Evolutionary conservation across 345 rosid species (phyloP).

Genomic region (Geranium rotundifolium): DNA sequence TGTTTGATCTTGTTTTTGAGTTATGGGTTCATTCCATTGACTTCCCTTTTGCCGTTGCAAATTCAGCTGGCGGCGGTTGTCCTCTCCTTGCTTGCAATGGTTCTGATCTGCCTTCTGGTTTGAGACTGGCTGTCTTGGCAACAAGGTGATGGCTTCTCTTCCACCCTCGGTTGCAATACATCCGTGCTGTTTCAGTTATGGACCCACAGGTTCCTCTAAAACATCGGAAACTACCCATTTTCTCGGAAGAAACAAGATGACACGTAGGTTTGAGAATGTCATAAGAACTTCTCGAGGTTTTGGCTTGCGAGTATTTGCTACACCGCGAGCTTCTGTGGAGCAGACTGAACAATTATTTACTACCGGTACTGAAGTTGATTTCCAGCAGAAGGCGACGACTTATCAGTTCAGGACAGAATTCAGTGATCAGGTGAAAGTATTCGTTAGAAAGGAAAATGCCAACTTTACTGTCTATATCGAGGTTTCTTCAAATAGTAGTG

Average conservation of each 20-base stretch:
- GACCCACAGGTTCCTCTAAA: slow-evolving; percentile 24
- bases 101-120: background rate
- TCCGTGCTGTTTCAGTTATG: slow-evolving; percentile 22
- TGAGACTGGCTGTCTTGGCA: background rate
- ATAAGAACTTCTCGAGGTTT: slow-evolving; percentile 8
- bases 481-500: slow-evolving; percentile 32
- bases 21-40: no score
- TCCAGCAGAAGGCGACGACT: slow-evolving; percentile 28
- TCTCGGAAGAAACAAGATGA: slow-evolving; percentile 15
- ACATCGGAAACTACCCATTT: slow-evolving; percentile 16
- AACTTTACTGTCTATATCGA: slow-evolving; percentile 44
- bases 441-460: slow-evolving; percentile 37
- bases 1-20: no score
- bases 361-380: slow-evolving; percentile 22
- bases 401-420: slow-evolving; percentile 59
- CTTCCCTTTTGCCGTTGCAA: no score
- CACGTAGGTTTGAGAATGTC: slow-evolving; percentile 11
- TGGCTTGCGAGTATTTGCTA: slow-evolving; percentile 29
- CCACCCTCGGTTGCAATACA: slow-evolving; percentile 24
- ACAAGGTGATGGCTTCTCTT: slow-evolving; percentile 40
- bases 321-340: slow-evolving; percentile 37
- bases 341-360: slow-evolving; percentile 27
- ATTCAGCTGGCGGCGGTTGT: no score
- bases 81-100: no score
- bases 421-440: slow-evolving; percentile 61